Evolutionary conservation across 202 grass and related monocot species (phyloP).

Genomic region (Digitaria exilis): DNA sequence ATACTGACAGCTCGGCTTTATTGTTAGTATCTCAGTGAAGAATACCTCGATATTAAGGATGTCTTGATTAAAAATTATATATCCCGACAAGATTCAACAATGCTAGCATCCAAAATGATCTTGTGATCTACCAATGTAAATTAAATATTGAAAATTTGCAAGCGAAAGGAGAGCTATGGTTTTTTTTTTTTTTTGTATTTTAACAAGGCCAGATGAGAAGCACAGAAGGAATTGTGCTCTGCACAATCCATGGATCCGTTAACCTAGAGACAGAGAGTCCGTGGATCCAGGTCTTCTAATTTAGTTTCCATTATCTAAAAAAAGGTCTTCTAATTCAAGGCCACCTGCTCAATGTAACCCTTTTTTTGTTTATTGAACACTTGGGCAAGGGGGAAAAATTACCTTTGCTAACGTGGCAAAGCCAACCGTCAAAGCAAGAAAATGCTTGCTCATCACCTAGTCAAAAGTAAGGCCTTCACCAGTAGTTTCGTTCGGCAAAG

Average conservation of each 20-base stretch:
- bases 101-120: not conserved
- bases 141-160: constrained; percentile 1
- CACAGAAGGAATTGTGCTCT: constrained; percentile 1
- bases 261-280: constrained; percentile 14
- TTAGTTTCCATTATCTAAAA: not conserved
- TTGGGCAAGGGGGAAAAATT: not conserved
- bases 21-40: not conserved
- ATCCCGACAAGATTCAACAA: not conserved
- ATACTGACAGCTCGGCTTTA: not conserved
- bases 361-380: not conserved
- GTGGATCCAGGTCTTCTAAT: not conserved
- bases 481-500: not conserved
- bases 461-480: not conserved
- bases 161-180: constrained; percentile 1
- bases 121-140: not conserved
- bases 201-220: not conserved
- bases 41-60: not conserved
- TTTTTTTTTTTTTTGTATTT: not conserved
- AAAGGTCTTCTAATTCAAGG: not conserved
- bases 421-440: constrained; percentile 3
- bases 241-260: not conserved
- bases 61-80: not conserved
- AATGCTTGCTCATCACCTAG: constrained; percentile 8
- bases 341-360: not conserved
- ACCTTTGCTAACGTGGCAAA: constrained; percentile 17